Base-by-base conservation (phyloP, 192 early-diverging fungal genomes). In the Coemansia sp. region DNA sequence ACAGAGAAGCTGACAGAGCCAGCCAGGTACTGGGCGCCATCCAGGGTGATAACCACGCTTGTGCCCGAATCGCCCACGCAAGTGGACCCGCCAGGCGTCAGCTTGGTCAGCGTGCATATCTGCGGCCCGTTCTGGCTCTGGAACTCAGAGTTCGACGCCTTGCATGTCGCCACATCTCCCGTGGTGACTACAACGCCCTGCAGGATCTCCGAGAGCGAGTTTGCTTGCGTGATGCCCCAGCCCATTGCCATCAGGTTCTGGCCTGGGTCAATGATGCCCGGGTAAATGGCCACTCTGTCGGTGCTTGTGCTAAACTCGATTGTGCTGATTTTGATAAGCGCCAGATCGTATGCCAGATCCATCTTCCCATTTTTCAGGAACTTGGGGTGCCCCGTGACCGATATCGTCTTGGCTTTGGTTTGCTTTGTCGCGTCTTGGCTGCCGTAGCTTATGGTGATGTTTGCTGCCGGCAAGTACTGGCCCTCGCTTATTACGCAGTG, bases 191-290 rank as follows among this genome's bases (percentile, higher is more conserved):
- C 39, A 0, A 55, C 60, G 38, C 71, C 71, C 23, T 53, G 63
- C 33, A 73, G 44, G 18, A 63, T 58, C 33, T 61, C 36, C 35
- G 51, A 20, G 3, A 38, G 21, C 6, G 69, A 58, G 34, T 44
- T 49, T 15, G 23, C 48, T 9, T 67, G 53, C 10, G 68, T 67
- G 4, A 64, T 11, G 2, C 77, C 77, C 77, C 77, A 79, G 62
- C 77, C 77, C 45, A 71, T 70, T 14, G 77, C 68, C 43, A 72
- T 16, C 21, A 73, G 26, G 12, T 43, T 44, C 56, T 73, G 61
- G 9, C 65, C 68, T 2, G 35, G 59, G 26, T 35, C 57, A 38
- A 79, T 63, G 0, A 1, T 4, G 7, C 56, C 61, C 9, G 59
- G 43, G 56, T 62, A 73, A 8, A 78, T 67, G 6, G 67, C 46